Conservation (phyloP, 352 stramenopile species). For the Globisporangium takayamanum region DNA sequence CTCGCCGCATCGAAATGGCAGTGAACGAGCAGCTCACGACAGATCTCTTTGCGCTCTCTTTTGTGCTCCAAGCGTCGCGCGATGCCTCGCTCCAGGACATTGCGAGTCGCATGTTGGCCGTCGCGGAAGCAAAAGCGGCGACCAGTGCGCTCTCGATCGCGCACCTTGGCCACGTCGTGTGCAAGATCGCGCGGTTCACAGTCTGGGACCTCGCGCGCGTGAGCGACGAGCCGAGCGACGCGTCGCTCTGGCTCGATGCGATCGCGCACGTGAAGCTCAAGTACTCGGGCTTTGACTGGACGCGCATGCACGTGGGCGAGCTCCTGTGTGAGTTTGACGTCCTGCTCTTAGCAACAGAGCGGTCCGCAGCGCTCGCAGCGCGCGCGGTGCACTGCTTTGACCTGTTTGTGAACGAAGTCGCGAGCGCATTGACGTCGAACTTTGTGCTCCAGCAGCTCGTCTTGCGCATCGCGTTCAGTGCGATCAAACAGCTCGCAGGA, state of each 20-base stretch:
- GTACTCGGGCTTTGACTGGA: slow-evolving; percentile 63
- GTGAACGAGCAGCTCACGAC: slow-evolving; percentile 56
- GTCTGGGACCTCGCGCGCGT: slow-evolving; percentile 44
- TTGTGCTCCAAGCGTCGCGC: slow-evolving; percentile 32
- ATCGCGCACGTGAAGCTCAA: slow-evolving; percentile 58
- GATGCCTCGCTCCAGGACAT: slow-evolving; percentile 23
- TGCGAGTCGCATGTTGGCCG: slow-evolving; percentile 31
- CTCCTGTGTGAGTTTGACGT: slow-evolving; percentile 56
- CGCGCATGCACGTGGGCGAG: slow-evolving; percentile 51
- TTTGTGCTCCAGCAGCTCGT: slow-evolving; percentile 59
- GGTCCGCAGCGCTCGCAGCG: slow-evolving; percentile 37
- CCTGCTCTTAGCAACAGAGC: slow-evolving; percentile 33
- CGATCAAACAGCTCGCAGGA: slow-evolving; percentile 37
- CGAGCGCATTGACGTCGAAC: slow-evolving; percentile 25
- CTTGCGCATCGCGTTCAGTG: slow-evolving; percentile 65
- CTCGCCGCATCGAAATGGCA: slow-evolving; percentile 5
- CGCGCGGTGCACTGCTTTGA: slow-evolving; percentile 60
- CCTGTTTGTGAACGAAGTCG: slow-evolving; percentile 47
- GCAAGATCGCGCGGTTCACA: slow-evolving; percentile 62
- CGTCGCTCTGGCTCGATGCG: slow-evolving; percentile 35
- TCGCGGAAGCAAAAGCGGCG: slow-evolving; percentile 42
- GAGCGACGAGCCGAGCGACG: slow-evolving; percentile 19
- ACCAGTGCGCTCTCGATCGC: slow-evolving; percentile 35
- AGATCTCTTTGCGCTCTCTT: slow-evolving; percentile 67
- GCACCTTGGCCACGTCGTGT: slow-evolving; percentile 52